Conservation (phyloP, 2,329 filamentous ascomycete species). For the Zasmidium citrigriseum region DNA sequence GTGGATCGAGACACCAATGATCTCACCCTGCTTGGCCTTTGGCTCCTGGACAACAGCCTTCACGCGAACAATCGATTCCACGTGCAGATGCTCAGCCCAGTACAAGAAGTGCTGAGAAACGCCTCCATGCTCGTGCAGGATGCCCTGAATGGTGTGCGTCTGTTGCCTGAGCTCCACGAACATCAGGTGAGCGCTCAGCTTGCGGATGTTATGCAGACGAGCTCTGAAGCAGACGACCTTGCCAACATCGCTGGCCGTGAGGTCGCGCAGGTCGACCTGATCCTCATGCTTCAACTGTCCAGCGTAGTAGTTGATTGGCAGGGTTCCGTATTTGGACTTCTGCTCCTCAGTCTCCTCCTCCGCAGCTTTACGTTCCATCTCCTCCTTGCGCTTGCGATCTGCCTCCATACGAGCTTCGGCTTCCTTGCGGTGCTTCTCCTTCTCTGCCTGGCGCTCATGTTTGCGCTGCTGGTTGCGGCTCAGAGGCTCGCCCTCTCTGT, state of each 20-base stretch:
- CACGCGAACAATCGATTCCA: conserved; percentile 77
- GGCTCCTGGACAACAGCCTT: conserved; percentile 72
- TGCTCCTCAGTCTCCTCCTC: conserved; percentile 60
- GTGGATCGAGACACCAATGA: conserved; percentile 75
- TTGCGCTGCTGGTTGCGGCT: conserved; percentile 53
- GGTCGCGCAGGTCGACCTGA: conserved; percentile 52
- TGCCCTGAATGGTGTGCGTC: conserved; percentile 79
- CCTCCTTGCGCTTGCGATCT: conserved; percentile 48
- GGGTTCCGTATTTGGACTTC: conserved; percentile 58
- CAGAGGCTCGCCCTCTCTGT: conserved; percentile 52
- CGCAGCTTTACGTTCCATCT: conserved; percentile 50
- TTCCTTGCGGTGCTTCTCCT: conserved; percentile 47
- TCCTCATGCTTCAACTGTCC: conserved; percentile 50
- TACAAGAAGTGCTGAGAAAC: conserved; percentile 76
- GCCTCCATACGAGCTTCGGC: conserved; percentile 47
- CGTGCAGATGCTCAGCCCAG: conserved; percentile 80
- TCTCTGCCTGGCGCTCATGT: conserved; percentile 46
- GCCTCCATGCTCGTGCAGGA: conserved; percentile 64
- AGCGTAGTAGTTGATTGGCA: conserved; percentile 61
- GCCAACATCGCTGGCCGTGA: conserved; percentile 56
- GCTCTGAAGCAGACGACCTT: conserved; percentile 67
- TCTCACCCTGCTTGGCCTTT: conserved; percentile 63
- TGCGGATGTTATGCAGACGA: conserved; percentile 75
- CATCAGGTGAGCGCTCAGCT: conserved; percentile 77
- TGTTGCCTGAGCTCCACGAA: conserved; percentile 87